A percentile compares a stretch with the other conserved stretches of the same genome.
phyloP scores from a whole-genome alignment of 148 eudicot species.

The Fagopyrum tataricum region DNA sequence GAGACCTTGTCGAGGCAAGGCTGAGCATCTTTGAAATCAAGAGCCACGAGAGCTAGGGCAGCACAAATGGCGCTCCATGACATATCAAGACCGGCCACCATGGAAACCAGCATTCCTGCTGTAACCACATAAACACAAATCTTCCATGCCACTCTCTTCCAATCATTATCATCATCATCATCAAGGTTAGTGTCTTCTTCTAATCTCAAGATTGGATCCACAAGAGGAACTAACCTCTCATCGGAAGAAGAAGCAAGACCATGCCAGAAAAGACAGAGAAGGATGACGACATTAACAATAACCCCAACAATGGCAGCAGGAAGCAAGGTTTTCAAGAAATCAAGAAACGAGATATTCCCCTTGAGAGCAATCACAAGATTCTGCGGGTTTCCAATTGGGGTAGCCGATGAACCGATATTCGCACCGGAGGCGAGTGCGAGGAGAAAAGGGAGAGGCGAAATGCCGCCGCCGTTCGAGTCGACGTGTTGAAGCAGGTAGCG shows the following conservation, averaged over 20 bases:
- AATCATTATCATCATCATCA: constrained; percentile 15
- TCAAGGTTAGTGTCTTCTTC: constrained; percentile 17
- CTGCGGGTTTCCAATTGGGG: constrained; percentile 44
- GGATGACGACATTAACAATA: constrained; percentile 36
- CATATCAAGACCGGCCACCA: constrained; percentile 57
- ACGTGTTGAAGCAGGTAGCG: constrained; percentile 54
- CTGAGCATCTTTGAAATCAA: constrained; percentile 55
- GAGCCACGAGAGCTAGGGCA: constrained; percentile 54
- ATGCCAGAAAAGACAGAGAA: constrained; percentile 57
- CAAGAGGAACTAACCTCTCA: neutral
- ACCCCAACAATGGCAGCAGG: constrained; percentile 53
- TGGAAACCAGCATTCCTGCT: constrained; percentile 48
- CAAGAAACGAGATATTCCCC: constrained; percentile 36
- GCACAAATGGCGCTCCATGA: constrained; percentile 70
- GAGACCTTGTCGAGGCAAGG: constrained; percentile 52
- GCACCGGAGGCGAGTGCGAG: constrained; percentile 71
- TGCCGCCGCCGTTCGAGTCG: constrained; percentile 20
- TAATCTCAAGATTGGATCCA: constrained; percentile 11
- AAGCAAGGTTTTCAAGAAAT: constrained; percentile 27
- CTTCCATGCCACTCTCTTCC: constrained; percentile 42
- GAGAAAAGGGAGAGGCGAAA: constrained; percentile 64
- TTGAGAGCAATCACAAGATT: constrained; percentile 43
- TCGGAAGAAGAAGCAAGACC: neutral
- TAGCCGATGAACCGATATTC: constrained; percentile 69
- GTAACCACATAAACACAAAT: constrained; percentile 49